phyloP scores from a whole-genome alignment of 2,329 filamentous ascomycete genomes.

The Hypoxylon sp. region DNA sequence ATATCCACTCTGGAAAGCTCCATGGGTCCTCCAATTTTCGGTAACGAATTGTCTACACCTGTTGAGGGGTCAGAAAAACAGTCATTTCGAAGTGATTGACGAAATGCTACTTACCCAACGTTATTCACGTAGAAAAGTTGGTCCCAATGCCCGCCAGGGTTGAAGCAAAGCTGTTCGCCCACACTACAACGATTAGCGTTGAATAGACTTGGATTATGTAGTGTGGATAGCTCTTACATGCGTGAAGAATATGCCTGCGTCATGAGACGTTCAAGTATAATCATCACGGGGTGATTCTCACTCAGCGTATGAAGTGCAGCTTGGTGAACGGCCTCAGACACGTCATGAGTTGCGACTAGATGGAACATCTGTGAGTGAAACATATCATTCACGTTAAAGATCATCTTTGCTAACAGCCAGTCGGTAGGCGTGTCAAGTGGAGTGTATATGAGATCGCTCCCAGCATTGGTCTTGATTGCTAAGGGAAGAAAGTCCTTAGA shows the following conservation, averaged over 20 bases:
- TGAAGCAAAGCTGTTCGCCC: slow-evolving; percentile 45
- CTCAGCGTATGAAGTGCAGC: neutral
- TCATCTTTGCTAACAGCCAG: slow-evolving; percentile 56
- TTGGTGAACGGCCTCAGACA: neutral
- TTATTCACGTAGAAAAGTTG: slow-evolving; percentile 28
- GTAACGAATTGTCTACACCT: neutral
- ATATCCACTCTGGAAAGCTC: neutral
- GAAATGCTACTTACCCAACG: slow-evolving; percentile 8
- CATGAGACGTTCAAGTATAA: neutral
- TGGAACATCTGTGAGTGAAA: slow-evolving; percentile 55
- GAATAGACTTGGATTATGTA: neutral
- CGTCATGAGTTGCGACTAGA: slow-evolving; percentile 35
- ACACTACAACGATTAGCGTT: slow-evolving; percentile 39
- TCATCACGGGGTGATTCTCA: neutral
- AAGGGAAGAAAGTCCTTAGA: slow-evolving; percentile 53
- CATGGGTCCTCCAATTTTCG: neutral
- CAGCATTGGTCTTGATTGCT: slow-evolving; percentile 55
- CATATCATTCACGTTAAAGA: slow-evolving; percentile 52
- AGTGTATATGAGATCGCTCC: slow-evolving; percentile 55
- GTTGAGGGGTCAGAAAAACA: neutral
- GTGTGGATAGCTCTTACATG: neutral
- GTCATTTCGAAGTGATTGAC: neutral
- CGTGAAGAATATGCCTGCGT: neutral
- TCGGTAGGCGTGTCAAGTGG: slow-evolving; percentile 53
- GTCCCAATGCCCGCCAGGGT: slow-evolving; percentile 48